Evolutionary conservation across 352 stramenopile species (phyloP), one percentile per base, ranked within the genome.

Genomic region (Pythium folliculosum): DNA sequence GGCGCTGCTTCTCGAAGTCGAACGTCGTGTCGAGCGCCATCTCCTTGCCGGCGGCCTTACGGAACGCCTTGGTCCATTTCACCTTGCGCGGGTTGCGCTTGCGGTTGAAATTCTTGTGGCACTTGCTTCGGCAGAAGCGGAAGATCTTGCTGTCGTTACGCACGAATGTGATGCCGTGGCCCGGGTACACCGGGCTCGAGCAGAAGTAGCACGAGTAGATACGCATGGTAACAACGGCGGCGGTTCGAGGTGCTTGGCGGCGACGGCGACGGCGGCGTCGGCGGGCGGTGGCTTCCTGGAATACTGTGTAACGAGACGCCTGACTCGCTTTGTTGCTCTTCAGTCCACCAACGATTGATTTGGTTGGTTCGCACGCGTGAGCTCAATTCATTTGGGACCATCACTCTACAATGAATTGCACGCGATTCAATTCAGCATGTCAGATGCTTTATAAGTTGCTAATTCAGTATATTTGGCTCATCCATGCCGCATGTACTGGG

Each of bases 161-260:
- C 66, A 99, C 98, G 77, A 99, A 99, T 43, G 95, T 93, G 71
- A 99, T 99, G 53, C 98, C 98, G 80, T 99, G 98, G 50, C 98
- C 98, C 27, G 98, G 98, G 82, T 99, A 99, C 71, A 99, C 98
- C 27, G 97, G 97, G 54, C 94, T 98, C 2, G 96, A 99, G 83
- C 98, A 99, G 79, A 99, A 99, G 87, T 99, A 99, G 85, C 98
- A 99, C 75, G 97, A 98, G 84, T 99, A 92, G 82, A 99, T 98
- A 67, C 97, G 90, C 96, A 99, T 99, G 69, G 49, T 69, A n/a
- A n/a, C n/a, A n/a, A n/a, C n/a, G n/a, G n/a, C 16, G 58, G 21
- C 23, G 25, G 23, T 27, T 45, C 17, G 57, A 48, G 25, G 23
- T 48, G 45, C n/a, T 10, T 50, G 40, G 55, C 21, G 35, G 9